Evolutionary conservation across 768 basidiomycete genomes (phyloP).

Genomic region (Termitomyces sp.): DNA sequence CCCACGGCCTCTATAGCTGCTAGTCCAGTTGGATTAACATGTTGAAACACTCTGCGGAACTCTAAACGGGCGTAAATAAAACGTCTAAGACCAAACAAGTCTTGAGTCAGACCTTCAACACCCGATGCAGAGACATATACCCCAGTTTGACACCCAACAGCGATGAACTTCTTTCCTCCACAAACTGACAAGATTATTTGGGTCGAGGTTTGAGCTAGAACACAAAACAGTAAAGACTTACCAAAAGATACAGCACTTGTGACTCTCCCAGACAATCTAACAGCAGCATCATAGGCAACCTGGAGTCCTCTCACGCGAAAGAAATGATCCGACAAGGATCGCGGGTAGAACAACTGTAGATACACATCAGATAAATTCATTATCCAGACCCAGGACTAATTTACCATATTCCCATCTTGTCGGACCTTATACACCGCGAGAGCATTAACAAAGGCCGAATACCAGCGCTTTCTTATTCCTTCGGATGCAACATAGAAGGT

Average conservation of each 20-base stretch:
- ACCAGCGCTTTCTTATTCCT: conserved; percentile 58
- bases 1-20: conserved; percentile 47
- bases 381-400: conserved; percentile 11
- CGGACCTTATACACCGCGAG: conserved; percentile 59
- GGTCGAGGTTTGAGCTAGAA: not conserved
- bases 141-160: conserved; percentile 63
- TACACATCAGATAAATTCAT: not conserved
- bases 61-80: conserved; percentile 31
- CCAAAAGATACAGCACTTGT: conserved; percentile 61
- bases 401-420: conserved; percentile 73
- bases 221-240: conserved; percentile 34
- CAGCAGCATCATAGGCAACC: conserved; percentile 22
- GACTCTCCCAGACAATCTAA: conserved; percentile 54
- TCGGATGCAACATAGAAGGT: conserved; percentile 69
- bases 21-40: conserved; percentile 48
- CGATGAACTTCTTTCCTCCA: conserved; percentile 54
- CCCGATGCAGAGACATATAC: conserved; percentile 62
- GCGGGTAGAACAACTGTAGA: conserved; percentile 63
- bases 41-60: conserved; percentile 54
- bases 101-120: conserved; percentile 40
- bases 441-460: conserved; percentile 54
- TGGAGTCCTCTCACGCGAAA: conserved; percentile 50
- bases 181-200: conserved; percentile 30
- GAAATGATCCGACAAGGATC: conserved; percentile 53
- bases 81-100: not conserved